phyloP scores from a whole-genome alignment of 208 protist species.

The Strigomonas culicis region DNA sequence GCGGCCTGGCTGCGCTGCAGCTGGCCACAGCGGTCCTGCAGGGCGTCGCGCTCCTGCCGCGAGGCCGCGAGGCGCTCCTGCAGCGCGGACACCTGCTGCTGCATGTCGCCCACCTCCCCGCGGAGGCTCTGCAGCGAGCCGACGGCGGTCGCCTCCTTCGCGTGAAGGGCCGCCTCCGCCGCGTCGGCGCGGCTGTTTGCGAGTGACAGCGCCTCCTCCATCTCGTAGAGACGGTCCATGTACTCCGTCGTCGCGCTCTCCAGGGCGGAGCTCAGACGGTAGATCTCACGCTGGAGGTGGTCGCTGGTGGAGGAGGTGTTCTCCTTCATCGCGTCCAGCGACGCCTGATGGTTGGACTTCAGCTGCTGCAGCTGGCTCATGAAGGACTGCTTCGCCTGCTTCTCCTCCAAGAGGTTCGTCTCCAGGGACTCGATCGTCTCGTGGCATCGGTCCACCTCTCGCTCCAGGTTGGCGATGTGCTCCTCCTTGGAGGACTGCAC shows the following conservation, averaged over 20 bases:
- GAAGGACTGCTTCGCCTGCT: slow-evolving; percentile 22
- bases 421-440: slow-evolving; percentile 19
- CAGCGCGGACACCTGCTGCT: neutral
- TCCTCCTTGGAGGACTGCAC: slow-evolving; percentile 20
- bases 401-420: slow-evolving; percentile 9
- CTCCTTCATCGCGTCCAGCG: slow-evolving; percentile 29
- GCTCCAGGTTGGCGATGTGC: slow-evolving; percentile 25
- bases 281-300: slow-evolving; percentile 31
- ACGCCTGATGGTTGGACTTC: slow-evolving; percentile 19
- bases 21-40: neutral
- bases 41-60: slow-evolving; percentile 12
- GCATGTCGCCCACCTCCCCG: neutral
- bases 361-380: slow-evolving; percentile 29
- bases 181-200: slow-evolving; percentile 46
- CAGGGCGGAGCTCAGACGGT: slow-evolving; percentile 38
- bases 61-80: slow-evolving; percentile 12
- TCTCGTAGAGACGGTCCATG: slow-evolving; percentile 34
- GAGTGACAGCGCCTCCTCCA: slow-evolving; percentile 51
- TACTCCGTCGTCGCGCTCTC: slow-evolving; percentile 40
- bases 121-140: neutral
- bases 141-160: slow-evolving; percentile 27
- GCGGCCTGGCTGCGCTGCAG: neutral
- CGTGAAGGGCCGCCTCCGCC: slow-evolving; percentile 51
- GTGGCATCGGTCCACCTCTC: slow-evolving; percentile 18
- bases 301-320: slow-evolving; percentile 26